Base-by-base conservation (phyloP, 495 filamentous ascomycete species). In the Melanomma pulvis-pyrius region DNA sequence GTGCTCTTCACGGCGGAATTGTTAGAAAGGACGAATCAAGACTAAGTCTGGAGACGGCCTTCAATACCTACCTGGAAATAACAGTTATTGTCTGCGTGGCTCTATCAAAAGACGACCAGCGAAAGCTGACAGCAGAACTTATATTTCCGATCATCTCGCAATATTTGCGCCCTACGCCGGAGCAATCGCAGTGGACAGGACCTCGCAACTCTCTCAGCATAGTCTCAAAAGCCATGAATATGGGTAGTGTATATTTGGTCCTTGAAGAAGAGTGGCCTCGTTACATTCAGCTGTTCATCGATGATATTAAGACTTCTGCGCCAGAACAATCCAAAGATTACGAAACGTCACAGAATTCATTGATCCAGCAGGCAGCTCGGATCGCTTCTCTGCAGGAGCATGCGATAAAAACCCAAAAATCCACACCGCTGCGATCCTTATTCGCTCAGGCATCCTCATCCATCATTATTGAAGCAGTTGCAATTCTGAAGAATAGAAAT, bases 251-350 rank as follows among this genome's bases (percentile, higher is more conserved):
- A 73, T 26, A 71, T 53, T 3, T 73, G 75, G 19, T 80, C 24
- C 72, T 86, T 50, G 70, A 79, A 59, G 57, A 68, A 7, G 62
- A 82, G 64, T 92, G 87, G 89, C 71, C 77, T 8, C 76, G 76
- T 30, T 74, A 89, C 26, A 82, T 82, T 2, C 76, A 83, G 1
- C 73, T 76, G 2, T 72, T 94, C 21, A 74, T 88, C 24, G 78
- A 87, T 57, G 82, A 83, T 44, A 84, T 94, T 24, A 84, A 84
- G 58, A 81, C 83, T 22, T 92, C 91, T 30, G 79, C 87, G 2
- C 90, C 92, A 21, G 91, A 92, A 73, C 85, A 92, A 61, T 90
- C 91, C 0, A 88, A 88, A 58, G 87, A 89, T 25, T 89, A 89
- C 73, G 80, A 79, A 34, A 80, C 81, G 54, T 94, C 91, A 1